A percentile compares a stretch with the other conserved stretches of the same genome.
Conservation (phyloP, 352 stramenopile species). For the Phytophthora uliginosa region DNA sequence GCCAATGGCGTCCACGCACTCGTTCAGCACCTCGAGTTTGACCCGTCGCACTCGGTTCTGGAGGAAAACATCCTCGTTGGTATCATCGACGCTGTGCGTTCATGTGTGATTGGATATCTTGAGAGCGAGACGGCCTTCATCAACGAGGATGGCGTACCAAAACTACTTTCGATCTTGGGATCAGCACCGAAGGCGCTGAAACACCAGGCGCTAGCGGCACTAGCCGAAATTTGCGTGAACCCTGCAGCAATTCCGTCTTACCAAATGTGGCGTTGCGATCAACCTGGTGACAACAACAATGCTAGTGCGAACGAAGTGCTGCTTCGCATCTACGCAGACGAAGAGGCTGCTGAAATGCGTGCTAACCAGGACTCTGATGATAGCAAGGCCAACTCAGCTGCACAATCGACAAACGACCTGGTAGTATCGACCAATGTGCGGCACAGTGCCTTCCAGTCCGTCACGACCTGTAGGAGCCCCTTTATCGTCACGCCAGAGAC, state of each 20-base stretch:
- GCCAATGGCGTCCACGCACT: conserved; percentile 60
- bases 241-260: conserved; percentile 79
- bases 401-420: conserved; percentile 11
- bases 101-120: conserved; percentile 66
- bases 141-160: conserved; percentile 63
- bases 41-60: conserved; percentile 64
- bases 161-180: conserved; percentile 71
- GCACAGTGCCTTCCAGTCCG: conserved; percentile 63
- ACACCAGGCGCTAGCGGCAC: conserved; percentile 65
- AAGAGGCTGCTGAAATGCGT: conserved; percentile 54
- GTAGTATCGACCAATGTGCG: conserved; percentile 41
- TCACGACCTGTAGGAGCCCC: conserved; percentile 54
- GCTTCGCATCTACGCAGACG: conserved; percentile 71
- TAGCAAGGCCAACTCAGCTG: background rate
- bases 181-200: conserved; percentile 62
- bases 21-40: conserved; percentile 53
- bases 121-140: conserved; percentile 72
- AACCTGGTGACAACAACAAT: conserved; percentile 60
- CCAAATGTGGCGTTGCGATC: conserved; percentile 62
- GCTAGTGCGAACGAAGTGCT: conserved; percentile 66
- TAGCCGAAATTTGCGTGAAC: conserved; percentile 80
- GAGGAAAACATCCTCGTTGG: conserved; percentile 78
- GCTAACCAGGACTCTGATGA: conserved; percentile 24
- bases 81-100: conserved; percentile 70
- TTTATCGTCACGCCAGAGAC: conserved; percentile 45